These are phyloP conservation scores for Ogataea haglerorum DNA, from an alignment of 805 yeast species.

Conservation along the genomic window DNA sequence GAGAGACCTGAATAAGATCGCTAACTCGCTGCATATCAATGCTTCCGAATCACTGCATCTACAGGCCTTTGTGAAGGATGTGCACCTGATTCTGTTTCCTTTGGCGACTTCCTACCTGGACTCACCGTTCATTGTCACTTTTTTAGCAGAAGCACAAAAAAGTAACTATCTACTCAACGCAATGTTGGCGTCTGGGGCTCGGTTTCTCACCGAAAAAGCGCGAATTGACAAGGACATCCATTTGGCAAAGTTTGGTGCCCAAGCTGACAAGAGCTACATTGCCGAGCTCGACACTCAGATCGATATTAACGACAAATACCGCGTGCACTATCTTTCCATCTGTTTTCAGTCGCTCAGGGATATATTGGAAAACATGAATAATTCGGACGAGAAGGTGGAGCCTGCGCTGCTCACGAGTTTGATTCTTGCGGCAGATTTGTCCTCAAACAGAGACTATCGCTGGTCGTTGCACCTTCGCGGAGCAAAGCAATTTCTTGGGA, in stretches of 20 bases:
- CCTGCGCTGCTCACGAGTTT: constrained; percentile 64
- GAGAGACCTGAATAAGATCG: constrained; percentile 16
- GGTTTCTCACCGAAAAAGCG: constrained; percentile 35
- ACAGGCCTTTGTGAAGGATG: constrained; percentile 28
- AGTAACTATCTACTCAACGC: constrained; percentile 65
- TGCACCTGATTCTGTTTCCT: constrained; percentile 29
- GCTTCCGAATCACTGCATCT: constrained; percentile 24
- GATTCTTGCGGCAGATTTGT: constrained; percentile 57
- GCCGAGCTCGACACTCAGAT: constrained; percentile 18
- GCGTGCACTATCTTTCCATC: constrained; percentile 56
- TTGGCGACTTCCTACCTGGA: constrained; percentile 26
- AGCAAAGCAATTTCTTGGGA: constrained; percentile 55
- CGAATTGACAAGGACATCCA: constrained; percentile 19
- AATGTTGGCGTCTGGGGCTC: constrained; percentile 68
- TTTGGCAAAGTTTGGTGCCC: constrained; percentile 3
- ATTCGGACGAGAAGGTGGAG: constrained; percentile 49
- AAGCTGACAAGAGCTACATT: constrained; percentile 7
- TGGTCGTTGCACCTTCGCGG: constrained; percentile 66
- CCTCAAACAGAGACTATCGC: constrained; percentile 47
- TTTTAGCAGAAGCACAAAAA: constrained; percentile 29
- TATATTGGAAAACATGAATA: constrained; percentile 37
- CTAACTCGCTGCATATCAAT: constrained; percentile 20
- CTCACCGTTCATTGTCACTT: constrained; percentile 27
- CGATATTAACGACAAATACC: constrained; percentile 50
- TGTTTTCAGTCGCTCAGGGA: constrained; percentile 58